Base-by-base conservation (phyloP, 176 grass and related monocot genomes). In the Bolboschoenus planiculmis region DNA sequence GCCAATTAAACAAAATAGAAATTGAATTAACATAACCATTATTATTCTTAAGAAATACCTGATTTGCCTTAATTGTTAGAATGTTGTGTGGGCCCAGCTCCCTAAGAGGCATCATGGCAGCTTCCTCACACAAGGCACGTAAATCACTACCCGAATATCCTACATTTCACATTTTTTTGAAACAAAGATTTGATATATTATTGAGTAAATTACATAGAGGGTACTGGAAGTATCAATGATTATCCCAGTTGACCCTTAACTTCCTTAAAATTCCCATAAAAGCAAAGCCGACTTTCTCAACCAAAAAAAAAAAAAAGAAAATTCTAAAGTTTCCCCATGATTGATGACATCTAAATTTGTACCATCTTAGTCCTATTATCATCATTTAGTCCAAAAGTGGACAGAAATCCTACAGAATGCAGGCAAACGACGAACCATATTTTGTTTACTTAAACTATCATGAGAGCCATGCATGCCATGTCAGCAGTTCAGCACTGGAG, bases 111-210 rank as follows among this genome's bases (percentile, higher is more conserved):
- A 93, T 91, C 96, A 98, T 98, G 46, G 96, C 96, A 83, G 96
- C 87, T 93, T 98, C 96, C 85, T 93, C 92, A 57, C 96, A 95
- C 80, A 98, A 54, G 9, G 92, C 96, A 83, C 92, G 91, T 74
- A 98, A 82, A 80, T 98, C 96, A 84, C 96, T 98, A 57, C 96
- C 96, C 40, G 96, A 98, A 90, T 98, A 98, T 67, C 96, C 96
- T 98, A 87, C 1, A 50, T 39, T 79, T 75, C 43, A 75, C 24
- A 50, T 16, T 75, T 24, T 75, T 31, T 50, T 46, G 30, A 47
- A 16, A 50, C 24, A 47, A 75, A 16, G 0, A 26, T 16, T 27
- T 48, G 63, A 50, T 50, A 75, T 75, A 8, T 29, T 50, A 75
- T 75, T 29, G 5, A 14, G 24, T 75, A 51, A 47, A 67, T 66